Evolutionary conservation across 345 rosid genomes (phyloP), one percentile per base, ranked within the genome.

Genomic region (Gossypioides kirkii): DNA sequence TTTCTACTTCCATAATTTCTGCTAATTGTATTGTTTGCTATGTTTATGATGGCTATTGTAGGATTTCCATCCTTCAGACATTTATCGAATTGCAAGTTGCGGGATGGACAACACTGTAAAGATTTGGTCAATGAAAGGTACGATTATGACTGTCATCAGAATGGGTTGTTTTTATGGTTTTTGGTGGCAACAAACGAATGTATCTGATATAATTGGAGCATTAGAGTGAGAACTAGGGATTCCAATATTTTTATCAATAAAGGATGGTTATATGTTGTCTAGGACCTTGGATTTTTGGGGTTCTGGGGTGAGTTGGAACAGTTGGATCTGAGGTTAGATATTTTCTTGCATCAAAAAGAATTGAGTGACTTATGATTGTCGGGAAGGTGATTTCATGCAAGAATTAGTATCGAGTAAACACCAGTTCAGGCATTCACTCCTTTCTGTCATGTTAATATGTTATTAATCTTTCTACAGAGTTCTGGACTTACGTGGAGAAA

Each of bases 111-210:
- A 89, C 79, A 90, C 98, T 20, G 90, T 90, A 60, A 94, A 92
- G 77, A 90, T 94, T 74, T 94, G 98, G 98, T 92, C 97, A 73
- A 92, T 92, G 98, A 90, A 88, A 90, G 98, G 98, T 94, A 69
- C 25, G 77, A 75, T 97, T 92, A 69, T 43, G 76, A 76, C 25
- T 18, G 45, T 22, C 13, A 38, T 14, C 53, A 14, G 8, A 13
- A 8, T 36, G 28, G 12, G 5, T 28, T 61, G 43, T 52, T 63
- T 3, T 63, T 2, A 10, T 46, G 41, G 18, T 58, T 58, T 23
- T 32, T 16, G 18, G 45, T n/a, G 46, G 49, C 9, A 18, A 1
- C 6, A 22, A 41, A 28, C 60, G 2, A 52, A 49, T 50, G n/a
- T 49, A 17, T 53, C 17, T 10, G 72, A 28, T 69, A 14, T 26